Conservation (phyloP, 805 yeast genomes). For the Wickerhamiella azymoides region DNA sequence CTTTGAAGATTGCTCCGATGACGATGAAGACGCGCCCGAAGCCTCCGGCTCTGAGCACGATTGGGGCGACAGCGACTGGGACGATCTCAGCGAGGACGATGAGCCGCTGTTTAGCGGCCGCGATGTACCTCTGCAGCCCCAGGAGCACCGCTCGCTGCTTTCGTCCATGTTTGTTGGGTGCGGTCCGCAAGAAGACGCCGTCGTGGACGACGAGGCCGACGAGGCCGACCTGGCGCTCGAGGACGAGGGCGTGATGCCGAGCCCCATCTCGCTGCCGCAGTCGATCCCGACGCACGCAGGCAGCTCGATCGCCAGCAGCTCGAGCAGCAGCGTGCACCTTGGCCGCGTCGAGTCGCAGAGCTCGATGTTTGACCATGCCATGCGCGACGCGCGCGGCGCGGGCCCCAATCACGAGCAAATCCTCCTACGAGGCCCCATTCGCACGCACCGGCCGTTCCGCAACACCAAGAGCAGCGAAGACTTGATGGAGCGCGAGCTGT, state of each 20-base stretch:
- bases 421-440: background rate
- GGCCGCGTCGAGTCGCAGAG: constrained; percentile 2
- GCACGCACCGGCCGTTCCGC: background rate
- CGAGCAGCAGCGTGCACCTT: background rate
- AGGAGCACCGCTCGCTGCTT: constrained; percentile 25
- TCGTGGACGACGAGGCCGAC: background rate
- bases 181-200: background rate
- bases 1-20: background rate
- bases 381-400: background rate
- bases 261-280: constrained; percentile 3
- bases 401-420: background rate
- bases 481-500: constrained; percentile 10
- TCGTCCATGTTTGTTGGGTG: constrained; percentile 12
- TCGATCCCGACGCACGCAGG: background rate
- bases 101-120: constrained; percentile 22
- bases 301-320: background rate
- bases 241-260: background rate
- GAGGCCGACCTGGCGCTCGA: background rate
- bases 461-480: constrained; percentile 4
- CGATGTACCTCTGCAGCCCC: constrained; percentile 21
- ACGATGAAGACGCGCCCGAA: constrained; percentile 19
- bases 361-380: constrained; percentile 1
- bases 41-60: too few relatives aligned
- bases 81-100: constrained; percentile 14
- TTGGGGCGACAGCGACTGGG: constrained; percentile 23